Percentiles rank a stretch among this genome's conserved stretches.
Conservation (phyloP, 805 yeast species). For the Clavispora fructus region DNA sequence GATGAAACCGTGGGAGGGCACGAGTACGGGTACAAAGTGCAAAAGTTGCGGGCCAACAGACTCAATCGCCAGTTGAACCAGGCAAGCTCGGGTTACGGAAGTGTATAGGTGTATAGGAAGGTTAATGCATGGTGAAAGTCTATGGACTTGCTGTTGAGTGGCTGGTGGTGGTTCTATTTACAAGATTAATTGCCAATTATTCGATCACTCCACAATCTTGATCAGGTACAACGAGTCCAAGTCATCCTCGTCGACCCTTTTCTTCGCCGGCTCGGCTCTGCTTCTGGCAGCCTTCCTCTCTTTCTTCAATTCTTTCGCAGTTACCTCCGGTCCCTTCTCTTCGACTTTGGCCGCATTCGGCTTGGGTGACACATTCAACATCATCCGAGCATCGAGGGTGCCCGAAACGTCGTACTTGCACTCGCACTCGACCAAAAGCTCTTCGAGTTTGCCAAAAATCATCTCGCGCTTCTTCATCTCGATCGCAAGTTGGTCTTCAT, state of each 20-base stretch:
- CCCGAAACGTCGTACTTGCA: constrained; percentile 27
- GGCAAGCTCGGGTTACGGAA: constrained; percentile 9
- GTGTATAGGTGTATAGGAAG: constrained; percentile 9
- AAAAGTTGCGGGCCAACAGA: constrained; percentile 28
- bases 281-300: constrained; percentile 13
- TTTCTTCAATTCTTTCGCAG: constrained; percentile 14
- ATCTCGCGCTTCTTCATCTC: constrained; percentile 24
- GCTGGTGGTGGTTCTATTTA: not conserved
- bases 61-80: constrained; percentile 5
- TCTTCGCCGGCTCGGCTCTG: constrained; percentile 13
- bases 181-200: constrained; percentile 3
- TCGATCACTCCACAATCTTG: constrained; percentile 31
- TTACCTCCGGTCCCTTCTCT: constrained; percentile 4
- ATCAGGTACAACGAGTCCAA: constrained; percentile 37
- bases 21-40: constrained; percentile 37
- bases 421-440: constrained; percentile 25
- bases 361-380: constrained; percentile 15
- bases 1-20: constrained; percentile 37
- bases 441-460: constrained; percentile 21
- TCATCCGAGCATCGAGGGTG: constrained; percentile 18
- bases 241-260: constrained; percentile 24
- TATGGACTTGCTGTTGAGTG: not conserved
- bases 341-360: constrained; percentile 1
- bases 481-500: constrained; percentile 13
- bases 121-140: not conserved